A percentile compares a stretch with the other conserved stretches of the same genome.
These are phyloP conservation scores for Arthroderma uncinatum DNA, from an alignment of 2,329 filamentous ascomycete genomes.

Conservation along the genomic window DNA sequence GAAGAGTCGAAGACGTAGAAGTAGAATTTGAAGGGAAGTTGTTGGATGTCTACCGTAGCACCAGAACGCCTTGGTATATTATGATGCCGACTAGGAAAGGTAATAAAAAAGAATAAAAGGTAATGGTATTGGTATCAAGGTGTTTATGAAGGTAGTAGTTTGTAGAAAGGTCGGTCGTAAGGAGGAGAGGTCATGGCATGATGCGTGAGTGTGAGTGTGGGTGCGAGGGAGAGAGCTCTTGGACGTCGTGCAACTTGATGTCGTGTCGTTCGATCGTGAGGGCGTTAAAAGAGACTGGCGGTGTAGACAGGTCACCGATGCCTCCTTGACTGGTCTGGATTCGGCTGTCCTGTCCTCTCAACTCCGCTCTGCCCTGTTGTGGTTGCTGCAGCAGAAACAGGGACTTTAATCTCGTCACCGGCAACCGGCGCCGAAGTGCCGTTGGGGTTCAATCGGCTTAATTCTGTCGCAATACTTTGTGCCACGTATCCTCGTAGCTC, in stretches of 20 bases:
- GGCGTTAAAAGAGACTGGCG: neutral
- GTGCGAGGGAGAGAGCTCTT: neutral
- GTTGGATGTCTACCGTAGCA: slow-evolving; percentile 4
- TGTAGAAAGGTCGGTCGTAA: neutral
- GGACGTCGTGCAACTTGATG: neutral
- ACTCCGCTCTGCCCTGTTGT: slow-evolving; percentile 25
- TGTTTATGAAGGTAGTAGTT: neutral
- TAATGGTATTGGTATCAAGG: neutral
- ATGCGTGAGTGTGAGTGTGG: neutral
- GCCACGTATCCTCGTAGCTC: slow-evolving; percentile 38
- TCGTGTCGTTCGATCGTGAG: slow-evolving; percentile 3
- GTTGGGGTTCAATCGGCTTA: slow-evolving; percentile 33
- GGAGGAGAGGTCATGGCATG: neutral
- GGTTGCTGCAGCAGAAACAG: slow-evolving; percentile 15
- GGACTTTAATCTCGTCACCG: slow-evolving; percentile 34
- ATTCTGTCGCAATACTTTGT: slow-evolving; percentile 35
- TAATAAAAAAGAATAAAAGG: neutral
- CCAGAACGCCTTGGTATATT: slow-evolving; percentile 8
- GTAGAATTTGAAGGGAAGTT: neutral
- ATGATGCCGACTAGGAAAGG: slow-evolving; percentile 2
- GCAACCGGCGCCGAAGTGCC: slow-evolving; percentile 13
- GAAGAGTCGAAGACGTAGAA: neutral
- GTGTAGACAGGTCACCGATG: slow-evolving; percentile 20
- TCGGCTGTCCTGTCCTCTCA: slow-evolving; percentile 22
- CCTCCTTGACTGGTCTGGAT: slow-evolving; percentile 25